A percentile compares a stretch with the other conserved stretches of the same genome.
Evolutionary conservation across 805 yeast genomes (phyloP).

Genomic region (Schwanniomyces vanrijiae): DNA sequence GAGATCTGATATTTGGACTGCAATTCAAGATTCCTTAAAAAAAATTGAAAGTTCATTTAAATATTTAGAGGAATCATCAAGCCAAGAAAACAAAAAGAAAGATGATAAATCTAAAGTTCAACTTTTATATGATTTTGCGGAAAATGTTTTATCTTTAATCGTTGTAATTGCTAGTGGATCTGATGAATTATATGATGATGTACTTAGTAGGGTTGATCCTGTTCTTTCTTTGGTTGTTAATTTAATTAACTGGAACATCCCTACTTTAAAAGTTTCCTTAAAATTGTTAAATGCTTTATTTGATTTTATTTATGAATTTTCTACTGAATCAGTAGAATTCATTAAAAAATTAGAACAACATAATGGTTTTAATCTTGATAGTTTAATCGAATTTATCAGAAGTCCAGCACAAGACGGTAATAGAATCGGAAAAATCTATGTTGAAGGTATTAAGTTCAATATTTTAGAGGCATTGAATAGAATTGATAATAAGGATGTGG

Average conservation of each 20-base stretch:
- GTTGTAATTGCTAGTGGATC: slow-evolving; percentile 66
- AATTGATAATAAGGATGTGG: slow-evolving; percentile 16
- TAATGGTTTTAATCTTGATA: slow-evolving; percentile 10
- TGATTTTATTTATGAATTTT: slow-evolving; percentile 60
- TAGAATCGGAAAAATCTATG: slow-evolving; percentile 31
- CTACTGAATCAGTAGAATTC: slow-evolving; percentile 58
- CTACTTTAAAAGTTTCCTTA: slow-evolving; percentile 35
- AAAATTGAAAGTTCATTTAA: slow-evolving; percentile 52
- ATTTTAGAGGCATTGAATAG: slow-evolving; percentile 30
- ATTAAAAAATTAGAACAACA: slow-evolving; percentile 29
- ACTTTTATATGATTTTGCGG: slow-evolving; percentile 64
- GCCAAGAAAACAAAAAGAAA: slow-evolving; percentile 15
- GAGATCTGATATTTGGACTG: slow-evolving; percentile 75
- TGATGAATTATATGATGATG: slow-evolving; percentile 45
- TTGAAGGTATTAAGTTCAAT: slow-evolving; percentile 45
- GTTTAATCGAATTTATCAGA: slow-evolving; percentile 14
- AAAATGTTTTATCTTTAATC: slow-evolving; percentile 68
- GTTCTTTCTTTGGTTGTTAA: slow-evolving; percentile 37
- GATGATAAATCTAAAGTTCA: slow-evolving; percentile 44
- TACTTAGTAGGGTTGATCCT: slow-evolving; percentile 46
- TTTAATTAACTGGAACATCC: slow-evolving; percentile 36
- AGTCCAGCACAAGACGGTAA: slow-evolving; percentile 11
- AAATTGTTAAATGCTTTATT: slow-evolving; percentile 52
- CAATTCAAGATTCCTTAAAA: slow-evolving; percentile 50
- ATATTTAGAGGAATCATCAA: slow-evolving; percentile 29